Evolutionary conservation across 495 filamentous ascomycete genomes (phyloP).

Genomic region (Cenococcum geophilum): DNA sequence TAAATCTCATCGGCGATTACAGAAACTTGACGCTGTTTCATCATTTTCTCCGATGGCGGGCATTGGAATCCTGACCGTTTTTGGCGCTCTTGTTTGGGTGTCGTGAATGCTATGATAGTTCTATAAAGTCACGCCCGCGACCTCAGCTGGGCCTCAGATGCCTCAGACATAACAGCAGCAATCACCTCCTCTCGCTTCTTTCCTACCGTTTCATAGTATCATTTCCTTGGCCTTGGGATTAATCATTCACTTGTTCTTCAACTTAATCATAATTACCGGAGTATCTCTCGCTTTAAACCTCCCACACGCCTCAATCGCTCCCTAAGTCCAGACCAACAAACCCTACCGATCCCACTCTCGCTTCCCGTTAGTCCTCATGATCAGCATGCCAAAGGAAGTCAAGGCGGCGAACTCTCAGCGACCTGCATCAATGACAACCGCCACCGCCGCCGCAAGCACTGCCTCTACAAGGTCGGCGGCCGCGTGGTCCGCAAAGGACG

Average conservation of each 20-base stretch:
- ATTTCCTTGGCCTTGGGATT: slow-evolving; percentile 16
- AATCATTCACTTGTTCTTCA: background rate
- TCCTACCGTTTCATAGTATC: slow-evolving; percentile 21
- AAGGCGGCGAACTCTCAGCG: slow-evolving; percentile 19
- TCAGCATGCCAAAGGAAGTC: slow-evolving; percentile 32
- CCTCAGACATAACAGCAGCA: slow-evolving; percentile 10
- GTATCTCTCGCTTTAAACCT: background rate
- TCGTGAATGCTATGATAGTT: background rate
- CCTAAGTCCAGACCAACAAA: slow-evolving; percentile 5
- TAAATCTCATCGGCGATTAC: slow-evolving; percentile 24
- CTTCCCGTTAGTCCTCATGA: slow-evolving; percentile 11
- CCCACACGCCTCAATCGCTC: background rate
- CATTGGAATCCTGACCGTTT: slow-evolving; percentile 21
- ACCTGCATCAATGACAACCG: slow-evolving; percentile 11
- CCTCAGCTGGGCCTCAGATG: slow-evolving; percentile 21
- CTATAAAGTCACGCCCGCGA: slow-evolving; percentile 25
- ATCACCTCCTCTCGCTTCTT: slow-evolving; percentile 24
- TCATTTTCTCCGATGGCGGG: slow-evolving; percentile 23
- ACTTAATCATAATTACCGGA: slow-evolving; percentile 4
- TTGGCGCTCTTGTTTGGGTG: slow-evolving; percentile 7
- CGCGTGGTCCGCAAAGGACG: slow-evolving; percentile 58
- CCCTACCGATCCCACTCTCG: slow-evolving; percentile 2
- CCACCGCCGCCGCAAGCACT: slow-evolving; percentile 21
- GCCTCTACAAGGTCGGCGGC: slow-evolving; percentile 25
- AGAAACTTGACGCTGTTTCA: slow-evolving; percentile 30